Conservation (phyloP, 805 yeast species). For the Maudiozyma bulderi region DNA sequence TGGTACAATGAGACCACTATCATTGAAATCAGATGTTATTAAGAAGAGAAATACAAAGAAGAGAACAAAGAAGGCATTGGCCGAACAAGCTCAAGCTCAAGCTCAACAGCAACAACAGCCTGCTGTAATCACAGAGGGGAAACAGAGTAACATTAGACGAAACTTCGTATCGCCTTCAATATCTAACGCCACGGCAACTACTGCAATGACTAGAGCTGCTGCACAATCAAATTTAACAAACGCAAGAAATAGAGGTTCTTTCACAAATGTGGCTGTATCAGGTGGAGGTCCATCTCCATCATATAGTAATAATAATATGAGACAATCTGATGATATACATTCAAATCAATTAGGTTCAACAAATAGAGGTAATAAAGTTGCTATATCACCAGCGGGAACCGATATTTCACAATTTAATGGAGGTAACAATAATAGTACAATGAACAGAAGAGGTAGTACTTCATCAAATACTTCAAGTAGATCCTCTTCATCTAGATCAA, state of each 20-base stretch:
- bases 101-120: neutral
- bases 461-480: constrained; percentile 25
- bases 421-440: neutral
- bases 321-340: neutral
- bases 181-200: constrained; percentile 8
- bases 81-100: neutral
- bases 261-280: constrained; percentile 1
- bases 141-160: constrained; percentile 2
- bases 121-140: neutral
- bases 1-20: constrained; percentile 89
- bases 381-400: neutral
- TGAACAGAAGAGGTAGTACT: constrained; percentile 25
- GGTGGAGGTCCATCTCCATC: neutral
- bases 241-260: constrained; percentile 3
- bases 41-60: constrained; percentile 63
- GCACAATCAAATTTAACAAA: constrained; percentile 2
- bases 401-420: neutral
- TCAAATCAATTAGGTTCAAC: neutral
- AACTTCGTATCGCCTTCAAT: constrained; percentile 8
- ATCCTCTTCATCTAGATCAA: constrained; percentile 25
- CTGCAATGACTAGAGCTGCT: constrained; percentile 6
- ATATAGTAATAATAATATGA: neutral
- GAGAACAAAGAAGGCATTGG: constrained; percentile 35
- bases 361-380: neutral
- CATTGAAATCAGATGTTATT: constrained; percentile 84